Evolutionary conservation across 1,284 basidiomycete genomes (phyloP), one percentile per base, ranked within the genome.

Genomic region (Melampsora occidentalis): DNA sequence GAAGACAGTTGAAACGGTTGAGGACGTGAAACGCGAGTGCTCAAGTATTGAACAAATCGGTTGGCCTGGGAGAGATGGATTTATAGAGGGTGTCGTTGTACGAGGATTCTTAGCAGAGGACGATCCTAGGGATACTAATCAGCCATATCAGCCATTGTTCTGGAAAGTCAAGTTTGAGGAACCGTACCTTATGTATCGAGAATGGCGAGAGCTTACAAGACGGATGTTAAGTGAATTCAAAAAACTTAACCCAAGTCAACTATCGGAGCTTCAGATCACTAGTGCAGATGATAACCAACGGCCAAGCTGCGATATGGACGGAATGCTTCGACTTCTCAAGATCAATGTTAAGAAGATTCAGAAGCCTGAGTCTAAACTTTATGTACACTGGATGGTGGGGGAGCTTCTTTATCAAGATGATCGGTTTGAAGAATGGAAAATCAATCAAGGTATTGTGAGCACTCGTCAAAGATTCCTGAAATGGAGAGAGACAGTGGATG

Each of bases 151-250:
- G 6, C 90, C 92, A 0, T 97, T 98, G 86, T 98, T 99, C 87
- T 99, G 97, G 89, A 99, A 99, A 83, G 88, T 99, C 85, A 99
- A 99, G 83, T 99, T 97, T 83, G 94, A 98, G 83, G 94, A 99
- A 82, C 96, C 96, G 0, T 99, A 99, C 83, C 89, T 98, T 85
- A 96, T 97, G 89, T 98, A 98, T 84, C 90, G 97, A 68, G 93
- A 97, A 82, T 99, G 94, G 94, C 87, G 97, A 71, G 97, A 99
- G 84, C 87, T 96, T 68, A 98, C 97, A 7, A 91, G 93, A 81
- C 85, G 83, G 22, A 82, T 83, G 80, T 70, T 83, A 14, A 31
- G 63, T 39, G 71, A 66, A 53, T 35, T 20, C 28, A 6, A n/a
- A 59, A 46, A 46, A 46, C n/a, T 22, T 10, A 28, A 59, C 12